Conservation (phyloP, 805 yeast genomes). For the Sugiyamaella lignohabitans region DNA sequence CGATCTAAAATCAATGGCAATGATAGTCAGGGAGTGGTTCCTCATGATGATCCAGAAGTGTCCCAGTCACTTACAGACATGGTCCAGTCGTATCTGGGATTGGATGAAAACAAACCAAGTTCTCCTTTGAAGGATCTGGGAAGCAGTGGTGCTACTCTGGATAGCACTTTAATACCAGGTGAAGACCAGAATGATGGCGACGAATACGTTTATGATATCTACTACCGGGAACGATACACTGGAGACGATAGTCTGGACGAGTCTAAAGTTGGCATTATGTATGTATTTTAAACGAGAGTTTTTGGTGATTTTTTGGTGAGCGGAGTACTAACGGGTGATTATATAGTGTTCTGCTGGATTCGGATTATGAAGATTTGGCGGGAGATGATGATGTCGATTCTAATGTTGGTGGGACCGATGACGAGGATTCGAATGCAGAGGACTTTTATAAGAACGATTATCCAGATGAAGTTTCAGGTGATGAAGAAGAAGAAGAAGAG, state of each 20-base stretch:
- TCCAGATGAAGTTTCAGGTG: conserved; percentile 80
- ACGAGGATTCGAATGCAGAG: conserved; percentile 52
- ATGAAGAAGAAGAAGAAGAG: conserved; percentile 28
- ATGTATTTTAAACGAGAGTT: conserved; percentile 18
- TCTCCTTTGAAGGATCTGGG: neutral
- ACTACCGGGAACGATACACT: conserved; percentile 54
- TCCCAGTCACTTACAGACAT: conserved; percentile 68
- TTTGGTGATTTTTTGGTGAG: no score
- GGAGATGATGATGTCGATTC: conserved; percentile 38
- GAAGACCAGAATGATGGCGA: conserved; percentile 30
- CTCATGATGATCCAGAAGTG: conserved; percentile 28
- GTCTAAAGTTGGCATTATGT: conserved; percentile 28
- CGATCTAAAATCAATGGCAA: conserved; percentile 18
- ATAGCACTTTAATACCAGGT: conserved; percentile 3
- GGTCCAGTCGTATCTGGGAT: conserved; percentile 54
- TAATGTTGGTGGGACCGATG: conserved; percentile 26
- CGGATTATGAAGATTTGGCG: conserved; percentile 26
- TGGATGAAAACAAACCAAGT: conserved; percentile 23
- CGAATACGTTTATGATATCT: conserved; percentile 92
- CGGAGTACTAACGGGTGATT: no score
- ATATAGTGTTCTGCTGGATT: conserved; percentile 15
- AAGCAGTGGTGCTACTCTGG: neutral
- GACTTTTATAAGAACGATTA: conserved; percentile 88
- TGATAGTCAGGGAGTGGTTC: conserved; percentile 16
- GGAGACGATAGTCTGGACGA: conserved; percentile 33